Percentiles rank a stretch among this genome's conserved stretches.
Conservation (phyloP, 495 filamentous ascomycete species). For the Daldinia bambusicola region DNA sequence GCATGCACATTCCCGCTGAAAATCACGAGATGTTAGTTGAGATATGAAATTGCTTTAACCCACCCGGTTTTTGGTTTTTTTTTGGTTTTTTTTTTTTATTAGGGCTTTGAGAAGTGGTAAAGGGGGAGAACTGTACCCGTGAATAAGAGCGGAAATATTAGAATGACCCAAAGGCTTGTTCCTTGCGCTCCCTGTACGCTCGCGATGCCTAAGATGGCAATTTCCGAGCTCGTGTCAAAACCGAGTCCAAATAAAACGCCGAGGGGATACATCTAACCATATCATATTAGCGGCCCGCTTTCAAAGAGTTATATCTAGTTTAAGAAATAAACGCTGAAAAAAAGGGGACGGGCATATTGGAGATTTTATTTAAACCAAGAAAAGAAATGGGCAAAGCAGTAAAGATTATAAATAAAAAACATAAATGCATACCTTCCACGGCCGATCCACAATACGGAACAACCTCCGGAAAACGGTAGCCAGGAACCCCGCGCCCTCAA, state of each 20-base stretch:
- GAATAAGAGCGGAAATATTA: conserved; percentile 92
- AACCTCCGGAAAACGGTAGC: conserved; percentile 75
- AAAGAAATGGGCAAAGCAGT: neutral
- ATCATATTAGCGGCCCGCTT: neutral
- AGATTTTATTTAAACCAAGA: neutral
- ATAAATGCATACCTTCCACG: conserved; percentile 74
- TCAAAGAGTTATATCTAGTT: neutral
- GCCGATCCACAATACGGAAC: conserved; percentile 86
- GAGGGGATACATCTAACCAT: conserved; percentile 79
- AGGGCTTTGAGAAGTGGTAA: neutral
- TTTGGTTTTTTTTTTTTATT: no score
- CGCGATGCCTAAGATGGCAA: conserved; percentile 90
- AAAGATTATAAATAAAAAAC: neutral
- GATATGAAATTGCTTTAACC: neutral
- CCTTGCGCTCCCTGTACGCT: conserved; percentile 85
- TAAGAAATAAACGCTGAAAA: neutral
- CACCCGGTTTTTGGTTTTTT: neutral
- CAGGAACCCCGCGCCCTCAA: conserved; percentile 81
- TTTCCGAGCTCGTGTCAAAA: conserved; percentile 95
- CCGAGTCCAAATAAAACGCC: conserved; percentile 92
- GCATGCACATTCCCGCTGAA: conserved; percentile 85
- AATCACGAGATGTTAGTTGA: neutral
- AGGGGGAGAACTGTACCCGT: conserved; percentile 66
- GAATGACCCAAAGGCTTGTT: conserved; percentile 91
- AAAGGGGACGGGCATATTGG: no score